phyloP scores from a whole-genome alignment of 2,329 filamentous ascomycete species.

The Nectriaceae sp. region DNA sequence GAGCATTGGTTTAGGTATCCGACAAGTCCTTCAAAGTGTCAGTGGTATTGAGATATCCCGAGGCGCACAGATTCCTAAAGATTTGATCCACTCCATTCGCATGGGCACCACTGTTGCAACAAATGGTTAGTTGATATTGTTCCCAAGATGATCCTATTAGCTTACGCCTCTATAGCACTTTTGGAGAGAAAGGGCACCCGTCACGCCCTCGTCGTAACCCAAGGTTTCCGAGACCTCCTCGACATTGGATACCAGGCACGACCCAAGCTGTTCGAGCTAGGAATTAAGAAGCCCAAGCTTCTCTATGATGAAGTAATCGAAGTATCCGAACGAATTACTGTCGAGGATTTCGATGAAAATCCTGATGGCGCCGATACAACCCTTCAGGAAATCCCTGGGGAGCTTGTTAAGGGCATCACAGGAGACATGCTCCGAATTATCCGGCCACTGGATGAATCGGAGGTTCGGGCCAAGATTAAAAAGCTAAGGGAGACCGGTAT shows the following conservation, averaged over 20 bases:
- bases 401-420: background rate
- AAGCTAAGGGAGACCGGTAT: slow-evolving; percentile 63
- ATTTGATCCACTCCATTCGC: slow-evolving; percentile 61
- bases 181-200: slow-evolving; percentile 72
- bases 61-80: slow-evolving; percentile 23
- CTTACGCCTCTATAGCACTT: slow-evolving; percentile 33
- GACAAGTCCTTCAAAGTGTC: background rate
- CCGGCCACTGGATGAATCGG: slow-evolving; percentile 53
- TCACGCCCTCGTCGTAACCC: slow-evolving; percentile 69
- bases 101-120: slow-evolving; percentile 80
- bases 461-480: slow-evolving; percentile 57
- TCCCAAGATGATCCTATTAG: slow-evolving; percentile 37
- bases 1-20: background rate
- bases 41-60: background rate
- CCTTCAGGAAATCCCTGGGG: background rate
- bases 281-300: slow-evolving; percentile 67
- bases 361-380: background rate
- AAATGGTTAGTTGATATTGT: slow-evolving; percentile 41
- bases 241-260: slow-evolving; percentile 73
- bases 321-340: slow-evolving; percentile 70
- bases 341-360: slow-evolving; percentile 57
- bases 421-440: slow-evolving; percentile 70
- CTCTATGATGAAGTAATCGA: slow-evolving; percentile 70
- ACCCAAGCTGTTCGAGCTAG: slow-evolving; percentile 72
- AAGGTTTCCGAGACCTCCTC: slow-evolving; percentile 55